phyloP scores from a whole-genome alignment of 2,329 filamentous ascomycete genomes.

The Graphilbum ipis-grandicollis region DNA sequence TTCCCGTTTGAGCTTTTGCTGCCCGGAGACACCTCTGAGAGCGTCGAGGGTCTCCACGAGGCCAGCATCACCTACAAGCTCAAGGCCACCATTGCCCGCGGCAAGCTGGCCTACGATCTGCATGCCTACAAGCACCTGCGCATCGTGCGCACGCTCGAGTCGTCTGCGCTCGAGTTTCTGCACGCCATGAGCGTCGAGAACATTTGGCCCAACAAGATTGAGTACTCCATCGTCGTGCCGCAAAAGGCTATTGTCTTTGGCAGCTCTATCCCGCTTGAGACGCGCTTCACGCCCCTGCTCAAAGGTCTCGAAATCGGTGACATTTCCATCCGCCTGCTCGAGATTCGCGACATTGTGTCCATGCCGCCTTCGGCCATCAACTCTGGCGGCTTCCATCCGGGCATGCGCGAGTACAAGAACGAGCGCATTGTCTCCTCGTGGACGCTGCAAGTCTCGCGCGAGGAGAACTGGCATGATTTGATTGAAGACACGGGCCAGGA shows the following conservation, averaged over 20 bases:
- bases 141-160: constrained; percentile 60
- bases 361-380: constrained; percentile 25
- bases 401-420: constrained; percentile 39
- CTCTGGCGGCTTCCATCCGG: constrained; percentile 20
- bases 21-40: constrained; percentile 62
- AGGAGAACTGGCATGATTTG: constrained; percentile 51
- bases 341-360: constrained; percentile 43
- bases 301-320: constrained; percentile 80
- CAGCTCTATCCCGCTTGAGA: constrained; percentile 67
- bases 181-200: constrained; percentile 95
- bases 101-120: constrained; percentile 78
- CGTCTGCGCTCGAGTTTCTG: constrained; percentile 58
- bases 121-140: constrained; percentile 63
- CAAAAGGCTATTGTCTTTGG: constrained; percentile 92
- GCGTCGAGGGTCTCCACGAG: constrained; percentile 73
- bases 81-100: constrained; percentile 74
- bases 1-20: constrained; percentile 63
- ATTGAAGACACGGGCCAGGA: constrained; percentile 51
- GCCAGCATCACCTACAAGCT: constrained; percentile 81
- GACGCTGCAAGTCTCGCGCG: constrained; percentile 34
- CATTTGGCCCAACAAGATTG: constrained; percentile 93
- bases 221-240: constrained; percentile 85
- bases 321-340: constrained; percentile 64
- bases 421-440: constrained; percentile 47
- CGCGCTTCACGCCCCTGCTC: constrained; percentile 71